A percentile compares a stretch with the other conserved stretches of the same genome.
Conservation (phyloP, 2,329 filamentous ascomycete species). For the Fragosphaeria purpurea region DNA sequence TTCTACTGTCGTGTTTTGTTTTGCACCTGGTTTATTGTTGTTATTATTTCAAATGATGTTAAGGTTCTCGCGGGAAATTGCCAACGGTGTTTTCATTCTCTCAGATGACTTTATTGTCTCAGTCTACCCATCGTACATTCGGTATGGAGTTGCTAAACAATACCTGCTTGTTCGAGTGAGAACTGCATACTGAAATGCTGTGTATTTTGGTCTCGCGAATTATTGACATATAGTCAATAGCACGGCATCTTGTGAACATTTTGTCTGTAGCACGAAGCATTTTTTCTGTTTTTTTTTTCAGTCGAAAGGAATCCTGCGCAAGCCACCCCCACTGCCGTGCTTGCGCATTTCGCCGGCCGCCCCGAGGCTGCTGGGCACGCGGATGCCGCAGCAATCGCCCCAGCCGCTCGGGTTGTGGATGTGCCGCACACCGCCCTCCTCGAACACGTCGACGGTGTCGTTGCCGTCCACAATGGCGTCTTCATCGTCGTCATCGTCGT, state of each 20-base stretch:
- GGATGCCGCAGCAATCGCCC: constrained; percentile 97
- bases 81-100: too few relatives aligned
- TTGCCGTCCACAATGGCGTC: constrained; percentile 35
- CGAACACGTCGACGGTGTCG: constrained; percentile 49
- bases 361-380: constrained; percentile 87
- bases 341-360: constrained; percentile 85
- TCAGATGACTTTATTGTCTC: too few relatives aligned
- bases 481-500: constrained; percentile 43
- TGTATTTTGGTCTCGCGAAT: too few relatives aligned
- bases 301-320: constrained; percentile 75
- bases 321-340: constrained; percentile 41
- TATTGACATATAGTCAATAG: too few relatives aligned
- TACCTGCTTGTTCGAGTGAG: too few relatives aligned
- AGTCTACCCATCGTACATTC: too few relatives aligned
- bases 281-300: constrained; percentile 26
- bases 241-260: too few relatives aligned
- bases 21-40: background rate
- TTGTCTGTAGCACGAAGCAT: too few relatives aligned
- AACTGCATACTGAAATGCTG: too few relatives aligned
- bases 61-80: too few relatives aligned
- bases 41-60: background rate
- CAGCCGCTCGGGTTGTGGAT: constrained; percentile 65
- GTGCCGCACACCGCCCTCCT: constrained; percentile 55
- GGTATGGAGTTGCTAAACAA: too few relatives aligned
- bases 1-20: constrained; percentile 2